These are phyloP conservation scores for Ustilago hordei DNA, from an alignment of 1,284 basidiomycete genomes.

Conservation along the genomic window DNA sequence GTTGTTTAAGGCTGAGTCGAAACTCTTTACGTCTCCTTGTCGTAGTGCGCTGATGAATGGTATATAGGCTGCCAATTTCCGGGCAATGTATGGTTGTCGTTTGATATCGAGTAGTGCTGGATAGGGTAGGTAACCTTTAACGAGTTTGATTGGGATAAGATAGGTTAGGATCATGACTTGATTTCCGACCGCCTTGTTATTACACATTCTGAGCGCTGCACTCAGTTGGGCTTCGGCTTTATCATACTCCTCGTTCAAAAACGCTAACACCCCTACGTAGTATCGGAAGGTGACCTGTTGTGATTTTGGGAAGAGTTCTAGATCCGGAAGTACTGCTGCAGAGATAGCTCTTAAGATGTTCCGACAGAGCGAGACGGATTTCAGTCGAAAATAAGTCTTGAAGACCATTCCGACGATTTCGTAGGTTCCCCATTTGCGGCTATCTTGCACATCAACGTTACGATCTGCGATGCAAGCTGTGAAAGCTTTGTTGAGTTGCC, in stretches of 20 bases:
- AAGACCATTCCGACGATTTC: conserved; percentile 90
- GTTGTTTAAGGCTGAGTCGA: conserved; percentile 78
- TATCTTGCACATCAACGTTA: conserved; percentile 75
- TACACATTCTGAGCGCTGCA: conserved; percentile 84
- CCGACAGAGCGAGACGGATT: conserved; percentile 88
- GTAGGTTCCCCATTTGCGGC: conserved; percentile 91
- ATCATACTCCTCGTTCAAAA: conserved; percentile 87
- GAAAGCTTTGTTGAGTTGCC: conserved; percentile 91
- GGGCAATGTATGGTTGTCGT: conserved; percentile 74
- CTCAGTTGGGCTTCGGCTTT: conserved; percentile 83
- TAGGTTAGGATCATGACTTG: conserved; percentile 89
- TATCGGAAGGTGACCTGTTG: conserved; percentile 85
- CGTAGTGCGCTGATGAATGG: conserved; percentile 85
- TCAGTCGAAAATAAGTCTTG: conserved; percentile 95
- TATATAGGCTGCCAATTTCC: conserved; percentile 79
- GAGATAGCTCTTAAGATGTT: conserved; percentile 90
- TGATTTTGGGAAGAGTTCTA: conserved; percentile 81
- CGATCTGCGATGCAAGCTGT: conserved; percentile 89
- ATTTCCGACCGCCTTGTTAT: conserved; percentile 77
- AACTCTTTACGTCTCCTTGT: conserved; percentile 81
- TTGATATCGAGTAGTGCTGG: conserved; percentile 73
- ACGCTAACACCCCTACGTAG: conserved; percentile 92
- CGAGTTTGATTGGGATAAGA: conserved; percentile 86
- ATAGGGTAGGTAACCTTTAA: conserved; percentile 86
- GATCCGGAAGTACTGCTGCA: conserved; percentile 85